phyloP scores from a whole-genome alignment of 2,329 filamentous ascomycete species.

The Aspergillus fumigatiaffinis region DNA sequence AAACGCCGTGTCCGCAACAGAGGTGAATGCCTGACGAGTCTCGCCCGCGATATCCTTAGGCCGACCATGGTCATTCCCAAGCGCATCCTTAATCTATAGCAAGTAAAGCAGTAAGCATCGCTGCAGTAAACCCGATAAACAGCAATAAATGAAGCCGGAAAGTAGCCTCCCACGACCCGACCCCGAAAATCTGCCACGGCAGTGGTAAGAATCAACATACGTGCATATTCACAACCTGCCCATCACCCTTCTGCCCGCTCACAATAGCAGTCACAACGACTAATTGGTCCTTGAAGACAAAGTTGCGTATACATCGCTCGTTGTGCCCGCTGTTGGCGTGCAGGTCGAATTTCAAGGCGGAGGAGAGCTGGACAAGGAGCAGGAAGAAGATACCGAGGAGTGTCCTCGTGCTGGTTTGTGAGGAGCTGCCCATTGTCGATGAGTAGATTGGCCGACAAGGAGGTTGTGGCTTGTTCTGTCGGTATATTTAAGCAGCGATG shows the following conservation, averaged over 20 bases:
- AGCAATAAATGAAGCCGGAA: background rate
- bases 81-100: conserved; percentile 80
- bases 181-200: background rate
- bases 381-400: conserved; percentile 31
- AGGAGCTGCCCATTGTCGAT: conserved; percentile 27
- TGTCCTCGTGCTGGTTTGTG: conserved; percentile 28
- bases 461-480: conserved; percentile 7
- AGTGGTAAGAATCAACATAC: conserved; percentile 46
- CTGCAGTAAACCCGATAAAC: background rate
- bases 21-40: conserved; percentile 89
- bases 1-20: conserved; percentile 85
- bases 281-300: conserved; percentile 84
- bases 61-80: conserved; percentile 92
- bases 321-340: conserved; percentile 62
- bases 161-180: conserved; percentile 8
- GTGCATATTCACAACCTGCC: conserved; percentile 90
- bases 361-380: conserved; percentile 37
- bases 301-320: conserved; percentile 94
- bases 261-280: conserved; percentile 93
- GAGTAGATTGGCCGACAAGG: conserved; percentile 10
- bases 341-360: conserved; percentile 91
- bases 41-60: conserved; percentile 90
- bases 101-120: conserved; percentile 7
- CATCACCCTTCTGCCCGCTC: conserved; percentile 82
- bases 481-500: conserved; percentile 7